These are phyloP conservation scores for Xylaria sp. DNA, from an alignment of 495 filamentous ascomycete genomes.

Conservation along the genomic window DNA sequence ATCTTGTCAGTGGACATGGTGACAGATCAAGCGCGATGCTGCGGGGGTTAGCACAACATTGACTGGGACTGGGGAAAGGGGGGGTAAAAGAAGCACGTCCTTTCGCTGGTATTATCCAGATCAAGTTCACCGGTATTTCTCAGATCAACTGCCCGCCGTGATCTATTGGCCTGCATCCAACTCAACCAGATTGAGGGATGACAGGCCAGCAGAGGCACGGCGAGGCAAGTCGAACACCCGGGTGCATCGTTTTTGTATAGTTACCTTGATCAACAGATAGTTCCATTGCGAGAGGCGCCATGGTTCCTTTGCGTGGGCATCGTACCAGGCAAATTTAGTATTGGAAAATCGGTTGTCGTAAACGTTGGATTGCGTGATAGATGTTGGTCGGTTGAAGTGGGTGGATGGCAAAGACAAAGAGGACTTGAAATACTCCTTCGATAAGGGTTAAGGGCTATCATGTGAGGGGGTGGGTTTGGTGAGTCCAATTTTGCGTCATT, in stretches of 20 bases:
- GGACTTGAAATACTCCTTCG: slow-evolving; percentile 10
- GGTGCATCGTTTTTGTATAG: slow-evolving; percentile 55
- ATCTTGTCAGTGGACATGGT: slow-evolving; percentile 78
- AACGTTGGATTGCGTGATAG: not conserved
- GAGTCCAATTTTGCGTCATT: slow-evolving; percentile 18
- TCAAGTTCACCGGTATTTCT: slow-evolving; percentile 66
- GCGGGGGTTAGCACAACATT: slow-evolving; percentile 42
- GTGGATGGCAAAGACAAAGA: not conserved
- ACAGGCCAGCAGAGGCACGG: slow-evolving; percentile 9
- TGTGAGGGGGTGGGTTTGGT: slow-evolving; percentile 11
- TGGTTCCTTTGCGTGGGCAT: slow-evolving; percentile 28
- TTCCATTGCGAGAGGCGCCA: slow-evolving; percentile 38
- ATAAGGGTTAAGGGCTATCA: slow-evolving; percentile 16
- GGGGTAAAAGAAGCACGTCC: slow-evolving; percentile 71
- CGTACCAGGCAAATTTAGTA: slow-evolving; percentile 24
- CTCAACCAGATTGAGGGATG: slow-evolving; percentile 10
- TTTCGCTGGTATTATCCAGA: slow-evolving; percentile 87
- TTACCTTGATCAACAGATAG: slow-evolving; percentile 62
- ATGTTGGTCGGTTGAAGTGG: not conserved
- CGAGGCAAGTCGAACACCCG: slow-evolving; percentile 39
- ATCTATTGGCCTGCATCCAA: not conserved
- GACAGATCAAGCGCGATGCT: slow-evolving; percentile 42
- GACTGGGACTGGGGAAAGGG: slow-evolving; percentile 39
- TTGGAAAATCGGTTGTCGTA: slow-evolving; percentile 1
- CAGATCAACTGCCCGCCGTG: slow-evolving; percentile 33